Percentiles rank a stretch among this genome's conserved stretches.
These are phyloP conservation scores for Colletotrichum truncatum DNA, from an alignment of 2,329 filamentous ascomycete genomes.

Conservation along the genomic window DNA sequence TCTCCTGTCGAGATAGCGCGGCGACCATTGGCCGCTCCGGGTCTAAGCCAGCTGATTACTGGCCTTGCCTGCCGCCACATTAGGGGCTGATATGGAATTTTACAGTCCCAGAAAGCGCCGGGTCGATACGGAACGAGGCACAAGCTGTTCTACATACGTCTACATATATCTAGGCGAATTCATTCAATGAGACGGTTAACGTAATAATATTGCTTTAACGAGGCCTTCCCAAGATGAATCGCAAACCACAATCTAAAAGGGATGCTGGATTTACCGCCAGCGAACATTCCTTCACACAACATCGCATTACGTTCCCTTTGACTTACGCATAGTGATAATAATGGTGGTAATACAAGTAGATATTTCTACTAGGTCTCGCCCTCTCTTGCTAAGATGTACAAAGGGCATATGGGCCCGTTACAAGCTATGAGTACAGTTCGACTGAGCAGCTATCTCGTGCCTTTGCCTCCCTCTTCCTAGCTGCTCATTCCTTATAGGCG, in stretches of 20 bases:
- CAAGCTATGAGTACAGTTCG: slow-evolving; percentile 1
- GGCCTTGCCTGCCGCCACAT: slow-evolving; percentile 17
- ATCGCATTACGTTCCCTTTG: too few relatives aligned
- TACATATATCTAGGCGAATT: neutral
- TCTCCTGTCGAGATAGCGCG: slow-evolving; percentile 9
- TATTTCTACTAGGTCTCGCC: neutral
- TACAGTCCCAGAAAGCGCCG: neutral
- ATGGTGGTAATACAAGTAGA: neutral
- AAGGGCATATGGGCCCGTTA: neutral
- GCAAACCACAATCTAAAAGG: too few relatives aligned
- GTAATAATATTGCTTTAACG: neutral
- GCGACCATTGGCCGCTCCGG: neutral
- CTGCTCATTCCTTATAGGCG: neutral
- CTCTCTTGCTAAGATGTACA: neutral
- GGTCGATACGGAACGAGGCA: neutral
- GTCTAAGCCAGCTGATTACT: neutral
- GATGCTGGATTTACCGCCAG: too few relatives aligned
- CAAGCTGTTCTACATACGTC: neutral
- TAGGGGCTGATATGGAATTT: neutral
- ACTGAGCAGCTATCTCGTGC: neutral
- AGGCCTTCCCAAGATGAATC: neutral
- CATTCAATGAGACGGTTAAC: neutral
- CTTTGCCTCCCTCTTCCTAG: neutral
- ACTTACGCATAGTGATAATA: neutral
- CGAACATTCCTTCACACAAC: too few relatives aligned